Evolutionary conservation across 495 filamentous ascomycete genomes (phyloP), one percentile per base, ranked within the genome.

Genomic region (Hypoxylon lenormandii): DNA sequence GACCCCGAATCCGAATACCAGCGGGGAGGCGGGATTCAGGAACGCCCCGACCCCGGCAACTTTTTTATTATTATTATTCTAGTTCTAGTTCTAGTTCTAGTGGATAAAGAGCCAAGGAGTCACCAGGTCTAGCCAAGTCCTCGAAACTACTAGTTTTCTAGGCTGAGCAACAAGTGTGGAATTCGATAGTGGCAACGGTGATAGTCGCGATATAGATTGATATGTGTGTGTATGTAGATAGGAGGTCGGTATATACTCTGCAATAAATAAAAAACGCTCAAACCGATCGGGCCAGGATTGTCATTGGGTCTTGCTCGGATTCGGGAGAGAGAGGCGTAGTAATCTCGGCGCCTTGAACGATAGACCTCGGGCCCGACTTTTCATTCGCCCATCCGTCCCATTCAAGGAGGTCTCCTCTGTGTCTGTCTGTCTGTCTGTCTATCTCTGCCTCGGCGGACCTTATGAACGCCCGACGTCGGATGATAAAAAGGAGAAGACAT

Each of bases 1-100:
- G 49, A 28, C 55, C 64, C 66, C 55, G 64, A 49, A 56, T 65
- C 66, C 66, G 66, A 70, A 26, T 11, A 13, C 43, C 2, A 49
- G 26, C 28, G 49, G 54, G 26, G 26, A 45, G 19, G 42, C 66
- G 66, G 66, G 50, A 55, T 64, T 70, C 26, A 64, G 43, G 36
- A 64, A 64, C 28, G 37, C 5, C 55, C 66, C 66, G 66, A 64
- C 30, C 37, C 66, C 66, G 60, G 18, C 53, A 12, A 28, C 12
- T 15, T 33, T 4, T 53, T 47, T 42, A 36, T 13, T 22, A 49
- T 45, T 26, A 2, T 26, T 26, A 26, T 33, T 33, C 30, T 33
- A 5, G 4, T 1, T 5, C 10, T 33, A 33, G 4, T 8, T 33
- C 6, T 1, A 33, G n/a, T 33, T 33, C 30, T 1, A 33, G 6